A percentile compares a stretch with the other conserved stretches of the same genome.
Evolutionary conservation across 345 rosid genomes (phyloP).

Genomic region (Melaleuca alternifolia): DNA sequence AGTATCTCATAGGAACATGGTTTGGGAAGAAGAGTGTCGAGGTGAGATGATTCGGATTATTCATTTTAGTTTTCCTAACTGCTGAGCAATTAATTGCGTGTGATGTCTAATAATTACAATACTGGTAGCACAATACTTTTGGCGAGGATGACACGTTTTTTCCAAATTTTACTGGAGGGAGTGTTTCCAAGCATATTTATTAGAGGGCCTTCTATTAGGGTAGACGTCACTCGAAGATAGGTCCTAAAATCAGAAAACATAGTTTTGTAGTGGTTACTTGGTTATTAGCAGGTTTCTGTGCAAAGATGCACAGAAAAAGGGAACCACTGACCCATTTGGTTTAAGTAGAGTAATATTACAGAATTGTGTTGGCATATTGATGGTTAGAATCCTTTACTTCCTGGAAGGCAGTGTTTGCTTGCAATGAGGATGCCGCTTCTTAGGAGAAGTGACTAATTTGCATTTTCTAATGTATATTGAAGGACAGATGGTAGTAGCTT

Average conservation of each 20-base stretch:
- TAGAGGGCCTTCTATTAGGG: background rate
- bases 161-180: background rate
- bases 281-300: background rate
- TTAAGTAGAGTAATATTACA: background rate
- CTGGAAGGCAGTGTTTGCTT: background rate
- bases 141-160: background rate
- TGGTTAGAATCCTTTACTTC: background rate
- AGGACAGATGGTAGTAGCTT: background rate
- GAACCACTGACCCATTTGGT: background rate
- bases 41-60: slow-evolving; percentile 26
- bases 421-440: background rate
- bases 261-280: background rate
- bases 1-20: slow-evolving; percentile 86
- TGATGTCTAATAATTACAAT: background rate
- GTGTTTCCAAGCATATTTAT: background rate
- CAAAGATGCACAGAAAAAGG: background rate
- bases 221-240: background rate
- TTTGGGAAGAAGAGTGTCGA: slow-evolving; percentile 88
- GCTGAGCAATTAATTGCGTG: background rate
- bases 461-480: background rate
- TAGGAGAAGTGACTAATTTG: background rate
- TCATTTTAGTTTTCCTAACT: background rate
- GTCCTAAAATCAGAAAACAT: background rate
- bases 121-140: background rate
- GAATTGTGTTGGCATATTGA: background rate